phyloP scores from a whole-genome alignment of 2,329 filamentous ascomycete genomes.

The Rhynchosporium graminicola region DNA sequence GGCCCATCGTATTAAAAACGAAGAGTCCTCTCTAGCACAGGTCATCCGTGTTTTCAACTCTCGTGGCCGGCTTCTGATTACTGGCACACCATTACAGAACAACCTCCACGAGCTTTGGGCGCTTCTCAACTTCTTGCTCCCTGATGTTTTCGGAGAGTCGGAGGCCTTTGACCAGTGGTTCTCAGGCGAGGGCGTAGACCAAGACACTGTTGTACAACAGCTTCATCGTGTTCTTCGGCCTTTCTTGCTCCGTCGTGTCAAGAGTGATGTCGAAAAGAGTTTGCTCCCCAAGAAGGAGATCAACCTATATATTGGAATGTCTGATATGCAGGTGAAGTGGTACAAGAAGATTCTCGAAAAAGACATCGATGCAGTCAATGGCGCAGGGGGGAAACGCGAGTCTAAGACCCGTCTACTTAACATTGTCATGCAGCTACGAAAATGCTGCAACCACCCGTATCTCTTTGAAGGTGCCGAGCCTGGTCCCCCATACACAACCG shows the following conservation, averaged over 20 bases:
- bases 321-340: conserved; percentile 99
- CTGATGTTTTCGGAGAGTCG: conserved; percentile 95
- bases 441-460: conserved; percentile 98
- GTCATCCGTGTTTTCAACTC: conserved; percentile 97
- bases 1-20: conserved; percentile 98
- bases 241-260: conserved; percentile 93
- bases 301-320: conserved; percentile 97
- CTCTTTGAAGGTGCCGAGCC: conserved; percentile 97
- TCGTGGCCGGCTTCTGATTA: conserved; percentile 91
- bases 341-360: conserved; percentile 99
- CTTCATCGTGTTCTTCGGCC: conserved; percentile 90
- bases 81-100: conserved; percentile 94
- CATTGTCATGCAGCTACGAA: conserved; percentile 98
- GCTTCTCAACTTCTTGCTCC: conserved; percentile 93
- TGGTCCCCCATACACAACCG: conserved; percentile 95
- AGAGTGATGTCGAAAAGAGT: conserved; percentile 97
- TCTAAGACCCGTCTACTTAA: conserved; percentile 96
- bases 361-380: conserved; percentile 98
- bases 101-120: conserved; percentile 98
- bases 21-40: conserved; percentile 93
- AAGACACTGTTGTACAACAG: conserved; percentile 94
- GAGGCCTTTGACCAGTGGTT: conserved; percentile 99
- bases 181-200: conserved; percentile 83
- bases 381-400: conserved; percentile 92
- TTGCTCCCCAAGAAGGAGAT: conserved; percentile 95